Percentiles rank a stretch among this genome's conserved stretches.
These are phyloP conservation scores for Physocladia obscura DNA, from an alignment of 192 early-diverging fungal genomes.

Conservation along the genomic window DNA sequence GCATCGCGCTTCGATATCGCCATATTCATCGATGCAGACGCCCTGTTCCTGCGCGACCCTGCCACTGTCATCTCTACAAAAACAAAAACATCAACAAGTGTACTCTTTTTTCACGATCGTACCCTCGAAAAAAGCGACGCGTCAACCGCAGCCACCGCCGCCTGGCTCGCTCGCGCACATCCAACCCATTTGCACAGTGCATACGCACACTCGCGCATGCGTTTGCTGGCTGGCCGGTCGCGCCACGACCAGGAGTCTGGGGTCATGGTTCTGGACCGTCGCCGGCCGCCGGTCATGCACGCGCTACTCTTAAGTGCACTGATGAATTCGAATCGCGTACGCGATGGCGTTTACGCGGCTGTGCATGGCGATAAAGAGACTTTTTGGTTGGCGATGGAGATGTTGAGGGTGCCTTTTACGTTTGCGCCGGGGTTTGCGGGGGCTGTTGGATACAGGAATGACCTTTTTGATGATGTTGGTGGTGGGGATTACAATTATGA, in stretches of 20 bases:
- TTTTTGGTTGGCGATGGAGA: constrained; percentile 58
- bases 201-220: constrained; percentile 23
- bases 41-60: constrained; percentile 62
- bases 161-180: constrained; percentile 56
- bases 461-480: constrained; percentile 6
- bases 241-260: constrained; percentile 68
- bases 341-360: constrained; percentile 18
- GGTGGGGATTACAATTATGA: constrained; percentile 27
- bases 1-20: constrained; percentile 59
- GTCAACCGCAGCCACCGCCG: not conserved
- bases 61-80: constrained; percentile 41
- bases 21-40: constrained; percentile 73
- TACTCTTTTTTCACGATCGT: constrained; percentile 63
- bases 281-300: constrained; percentile 34
- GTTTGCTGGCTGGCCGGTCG: constrained; percentile 39
- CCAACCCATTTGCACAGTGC: constrained; percentile 48
- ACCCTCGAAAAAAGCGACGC: constrained; percentile 21
- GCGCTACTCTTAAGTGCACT: constrained; percentile 56
- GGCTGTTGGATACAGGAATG: constrained; percentile 58
- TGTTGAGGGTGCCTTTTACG: constrained; percentile 56
- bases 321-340: constrained; percentile 40
- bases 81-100: constrained; percentile 33
- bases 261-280: constrained; percentile 64
- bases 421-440: constrained; percentile 56
- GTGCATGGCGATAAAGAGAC: constrained; percentile 18